phyloP scores from a whole-genome alignment of 2,329 filamentous ascomycete species.

The Colletotrichum melonis region DNA sequence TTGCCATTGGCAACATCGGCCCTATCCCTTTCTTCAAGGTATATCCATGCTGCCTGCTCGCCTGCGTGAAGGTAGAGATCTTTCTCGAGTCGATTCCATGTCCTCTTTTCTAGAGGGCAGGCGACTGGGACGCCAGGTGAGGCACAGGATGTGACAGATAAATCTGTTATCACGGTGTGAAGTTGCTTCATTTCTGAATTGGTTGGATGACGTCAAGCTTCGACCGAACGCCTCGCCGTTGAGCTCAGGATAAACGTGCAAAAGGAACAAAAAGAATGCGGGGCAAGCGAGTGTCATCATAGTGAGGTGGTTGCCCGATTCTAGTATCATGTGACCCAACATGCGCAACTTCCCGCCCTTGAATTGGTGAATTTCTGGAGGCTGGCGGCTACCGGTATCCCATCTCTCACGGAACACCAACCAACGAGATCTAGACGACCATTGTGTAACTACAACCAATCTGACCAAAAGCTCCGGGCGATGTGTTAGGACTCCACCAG shows the following conservation, averaged over 20 bases:
- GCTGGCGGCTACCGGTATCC: too few species aligned
- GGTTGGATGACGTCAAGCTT: not conserved
- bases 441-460: too few species aligned
- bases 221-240: not conserved
- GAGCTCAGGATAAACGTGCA: not conserved
- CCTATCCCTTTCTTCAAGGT: not conserved
- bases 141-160: not conserved
- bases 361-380: not conserved
- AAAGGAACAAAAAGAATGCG: not conserved
- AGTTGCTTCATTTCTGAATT: not conserved
- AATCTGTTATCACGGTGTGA: not conserved
- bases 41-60: not conserved
- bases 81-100: not conserved
- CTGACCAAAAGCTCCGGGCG: too few species aligned
- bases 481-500: too few species aligned
- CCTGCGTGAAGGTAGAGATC: not conserved
- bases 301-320: not conserved
- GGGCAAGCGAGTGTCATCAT: not conserved
- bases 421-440: too few species aligned
- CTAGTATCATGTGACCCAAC: not conserved
- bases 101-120: not conserved
- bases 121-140: not conserved
- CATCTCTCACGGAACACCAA: too few species aligned
- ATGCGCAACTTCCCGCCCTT: not conserved
- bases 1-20: not conserved